These are phyloP conservation scores for Gastrolobium villosum DNA, from an alignment of 306 rosid species.

Conservation along the genomic window DNA sequence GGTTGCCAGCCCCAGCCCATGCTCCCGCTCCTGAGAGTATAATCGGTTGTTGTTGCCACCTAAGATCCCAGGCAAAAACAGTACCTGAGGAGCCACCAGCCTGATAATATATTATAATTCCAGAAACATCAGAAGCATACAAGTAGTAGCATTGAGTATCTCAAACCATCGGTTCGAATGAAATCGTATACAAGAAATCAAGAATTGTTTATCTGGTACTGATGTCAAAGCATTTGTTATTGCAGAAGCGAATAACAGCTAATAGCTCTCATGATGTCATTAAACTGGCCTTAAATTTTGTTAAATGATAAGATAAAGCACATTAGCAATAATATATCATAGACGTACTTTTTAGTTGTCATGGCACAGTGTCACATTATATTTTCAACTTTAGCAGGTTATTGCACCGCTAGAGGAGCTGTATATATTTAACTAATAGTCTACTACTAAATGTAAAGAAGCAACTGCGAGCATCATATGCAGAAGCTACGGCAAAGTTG, in stretches of 20 bases:
- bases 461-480: neutral
- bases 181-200: conserved; percentile 16
- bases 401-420: neutral
- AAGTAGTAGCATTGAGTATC: conserved; percentile 26
- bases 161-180: conserved; percentile 14
- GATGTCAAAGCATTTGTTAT: conserved; percentile 27
- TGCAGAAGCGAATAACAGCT: neutral
- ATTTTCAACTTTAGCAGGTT: neutral
- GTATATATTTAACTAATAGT: neutral
- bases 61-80: conserved; percentile 97
- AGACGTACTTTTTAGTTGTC: conserved; percentile 4
- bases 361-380: conserved; percentile 23
- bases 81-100: conserved; percentile 95
- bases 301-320: conserved; percentile 21
- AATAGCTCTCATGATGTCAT: neutral
- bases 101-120: conserved; percentile 51
- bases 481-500: neutral
- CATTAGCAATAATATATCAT: conserved; percentile 10
- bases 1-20: conserved; percentile 57
- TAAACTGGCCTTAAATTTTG: conserved; percentile 24
- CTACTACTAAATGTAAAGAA: neutral
- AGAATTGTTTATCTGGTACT: neutral
- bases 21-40: conserved; percentile 80
- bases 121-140: conserved; percentile 32
- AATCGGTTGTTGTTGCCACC: conserved; percentile 87